Percentiles rank a stretch among this genome's conserved stretches.
phyloP scores from a whole-genome alignment of 345 rosid genomes.

The Microcos paniculata region DNA sequence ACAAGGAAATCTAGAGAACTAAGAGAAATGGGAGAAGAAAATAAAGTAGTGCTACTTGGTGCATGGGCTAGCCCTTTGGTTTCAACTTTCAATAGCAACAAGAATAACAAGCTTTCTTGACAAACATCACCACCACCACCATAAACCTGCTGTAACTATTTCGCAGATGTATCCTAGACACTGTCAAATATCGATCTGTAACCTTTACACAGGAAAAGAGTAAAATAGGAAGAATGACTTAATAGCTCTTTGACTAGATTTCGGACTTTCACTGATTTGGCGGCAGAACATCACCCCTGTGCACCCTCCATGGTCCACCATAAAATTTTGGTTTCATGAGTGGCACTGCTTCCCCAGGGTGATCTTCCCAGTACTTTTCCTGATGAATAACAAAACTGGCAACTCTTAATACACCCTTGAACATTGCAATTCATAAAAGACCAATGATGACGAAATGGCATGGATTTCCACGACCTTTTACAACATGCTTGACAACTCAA shows the following conservation, averaged over 20 bases:
- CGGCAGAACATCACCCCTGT: slow-evolving; percentile 60
- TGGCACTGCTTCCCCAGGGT: slow-evolving; percentile 81
- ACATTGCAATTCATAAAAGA: not conserved
- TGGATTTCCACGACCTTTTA: not conserved
- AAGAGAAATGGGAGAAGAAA: not conserved
- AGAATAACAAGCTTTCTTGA: too few species aligned
- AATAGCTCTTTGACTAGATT: not conserved
- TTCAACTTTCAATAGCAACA: too few species aligned
- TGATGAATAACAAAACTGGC: slow-evolving; percentile 30
- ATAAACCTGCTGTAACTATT: not conserved
- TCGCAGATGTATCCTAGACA: not conserved
- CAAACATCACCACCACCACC: not conserved
- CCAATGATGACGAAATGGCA: not conserved
- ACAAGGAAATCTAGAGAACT: not conserved
- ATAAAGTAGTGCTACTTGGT: not conserved
- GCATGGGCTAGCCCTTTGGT: not conserved
- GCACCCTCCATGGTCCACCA: slow-evolving; percentile 80
- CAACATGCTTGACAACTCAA: not conserved
- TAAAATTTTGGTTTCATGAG: slow-evolving; percentile 77
- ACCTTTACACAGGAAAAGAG: not conserved
- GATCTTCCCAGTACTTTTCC: slow-evolving; percentile 96
- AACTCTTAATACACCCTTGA: not conserved
- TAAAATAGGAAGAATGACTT: not conserved
- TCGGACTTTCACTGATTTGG: slow-evolving; percentile 34
- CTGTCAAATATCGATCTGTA: not conserved